Base-by-base conservation (phyloP, 1,284 basidiomycete species). In the Lignosus rhinocerotis region DNA sequence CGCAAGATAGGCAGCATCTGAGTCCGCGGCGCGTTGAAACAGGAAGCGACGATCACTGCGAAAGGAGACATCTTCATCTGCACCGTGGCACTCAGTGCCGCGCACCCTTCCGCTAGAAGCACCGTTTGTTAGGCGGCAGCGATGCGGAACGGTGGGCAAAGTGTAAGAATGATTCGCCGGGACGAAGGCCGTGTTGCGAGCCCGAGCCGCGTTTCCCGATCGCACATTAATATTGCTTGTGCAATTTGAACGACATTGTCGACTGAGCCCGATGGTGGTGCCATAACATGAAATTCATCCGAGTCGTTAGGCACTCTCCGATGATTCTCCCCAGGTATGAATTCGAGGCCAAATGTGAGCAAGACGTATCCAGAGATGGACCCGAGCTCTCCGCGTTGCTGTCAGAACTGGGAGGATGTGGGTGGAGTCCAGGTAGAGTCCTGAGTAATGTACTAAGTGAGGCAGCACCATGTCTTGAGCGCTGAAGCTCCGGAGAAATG, bases 31-130 rank as follows among this genome's bases (percentile, higher is more conserved):
- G 42, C n/a, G 14, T 36, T 34, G 4, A 10, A 51, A 51, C 9
- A 32, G n/a, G 55, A 17, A 38, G 31, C 55, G 55, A 45, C 49
- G 55, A 56, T 56, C 55, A 21, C 42, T 25, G 14, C 47, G 4
- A 21, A 55, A 31, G 39, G 47, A 38, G 52, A 48, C 46, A 41
- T 30, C n/a, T 12, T 46, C 49, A 39, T 42, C 42, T 42, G 38
- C 50, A 51, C 17, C 19, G 30, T 41, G 19, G 50, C 50, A 19
- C 36, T 33, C 10, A 16, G 53, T 12, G 30, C 32, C 39, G 25
- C 30, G 30, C 32, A 33, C 19, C 7, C 31, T 51, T 51, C 55
- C 30, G n/a, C 49, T 33, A 46, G 55, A 56, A 56, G 49, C 42
- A 17, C 39, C 25, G 43, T 21, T 19, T n/a, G 34, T 34, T 12